Conservation (phyloP, 2,329 filamentous ascomycete species). For the Torrubiella hemipterigena region DNA sequence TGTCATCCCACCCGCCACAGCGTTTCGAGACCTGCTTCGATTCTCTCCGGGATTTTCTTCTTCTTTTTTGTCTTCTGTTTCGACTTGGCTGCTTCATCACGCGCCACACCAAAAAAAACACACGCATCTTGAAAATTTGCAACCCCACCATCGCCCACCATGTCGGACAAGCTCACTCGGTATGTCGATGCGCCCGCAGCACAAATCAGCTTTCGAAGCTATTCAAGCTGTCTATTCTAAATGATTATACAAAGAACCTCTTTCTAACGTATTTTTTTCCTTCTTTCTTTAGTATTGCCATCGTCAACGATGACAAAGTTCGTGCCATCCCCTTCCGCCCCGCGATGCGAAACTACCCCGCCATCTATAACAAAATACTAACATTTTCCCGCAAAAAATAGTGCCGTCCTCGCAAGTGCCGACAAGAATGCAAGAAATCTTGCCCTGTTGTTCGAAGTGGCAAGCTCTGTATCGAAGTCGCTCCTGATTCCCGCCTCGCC, state of each 20-base stretch:
- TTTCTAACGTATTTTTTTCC: conserved; percentile 14
- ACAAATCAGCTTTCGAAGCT: neutral
- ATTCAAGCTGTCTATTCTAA: neutral
- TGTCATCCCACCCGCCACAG: conserved; percentile 1
- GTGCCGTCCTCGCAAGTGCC: conserved; percentile 58
- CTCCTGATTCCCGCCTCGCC: conserved; percentile 78
- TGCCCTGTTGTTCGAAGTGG: conserved; percentile 95
- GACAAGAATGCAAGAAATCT: conserved; percentile 98
- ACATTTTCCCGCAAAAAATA: conserved; percentile 16
- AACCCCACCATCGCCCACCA: conserved; percentile 30
- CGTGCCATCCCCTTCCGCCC: conserved; percentile 16
- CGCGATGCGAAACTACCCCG: conserved; percentile 10
- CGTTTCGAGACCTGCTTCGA: neutral
- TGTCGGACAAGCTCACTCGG: conserved; percentile 94
- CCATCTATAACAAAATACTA: neutral
- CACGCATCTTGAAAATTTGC: conserved; percentile 9
- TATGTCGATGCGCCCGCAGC: conserved; percentile 31
- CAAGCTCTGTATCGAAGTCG: conserved; percentile 95
- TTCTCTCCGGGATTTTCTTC: conserved; percentile 2
- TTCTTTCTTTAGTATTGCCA: conserved; percentile 76
- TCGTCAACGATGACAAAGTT: conserved; percentile 98
- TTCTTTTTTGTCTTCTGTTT: neutral
- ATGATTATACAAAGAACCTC: neutral
- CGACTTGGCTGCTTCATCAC: neutral
- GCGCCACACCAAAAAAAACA: conserved; percentile 2